These are phyloP conservation scores for Kalanchoe fedtschenkoi DNA, from an alignment of 164 flowering plant species.

Conservation along the genomic window DNA sequence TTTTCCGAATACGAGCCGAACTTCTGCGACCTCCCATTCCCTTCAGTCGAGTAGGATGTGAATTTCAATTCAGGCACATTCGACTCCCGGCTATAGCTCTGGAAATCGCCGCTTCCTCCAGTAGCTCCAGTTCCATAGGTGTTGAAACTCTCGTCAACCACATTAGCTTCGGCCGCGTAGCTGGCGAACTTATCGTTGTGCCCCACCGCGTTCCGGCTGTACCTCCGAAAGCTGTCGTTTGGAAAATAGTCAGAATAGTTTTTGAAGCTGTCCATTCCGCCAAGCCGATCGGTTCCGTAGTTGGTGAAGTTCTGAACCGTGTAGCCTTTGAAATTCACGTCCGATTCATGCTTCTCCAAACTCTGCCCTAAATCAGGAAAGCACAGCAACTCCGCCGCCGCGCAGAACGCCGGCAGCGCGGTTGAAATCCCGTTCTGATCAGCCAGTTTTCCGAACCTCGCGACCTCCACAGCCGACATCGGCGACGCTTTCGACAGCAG, in stretches of 20 bases:
- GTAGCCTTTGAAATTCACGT: constrained; percentile 37
- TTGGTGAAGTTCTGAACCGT: constrained; percentile 55
- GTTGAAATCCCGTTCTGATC: constrained; percentile 3
- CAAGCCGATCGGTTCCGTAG: constrained; percentile 28
- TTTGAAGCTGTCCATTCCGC: constrained; percentile 23
- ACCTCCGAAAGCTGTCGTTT: constrained; percentile 29
- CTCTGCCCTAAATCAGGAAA: constrained; percentile 46
- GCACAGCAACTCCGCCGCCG: constrained; percentile 65
- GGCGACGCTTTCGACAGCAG: constrained; percentile 6
- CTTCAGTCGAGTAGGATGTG: constrained; percentile 24
- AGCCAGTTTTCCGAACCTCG: background rate
- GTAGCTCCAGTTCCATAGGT: constrained; percentile 26
- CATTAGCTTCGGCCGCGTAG: constrained; percentile 24
- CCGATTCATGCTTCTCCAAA: constrained; percentile 32
- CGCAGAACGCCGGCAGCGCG: constrained; percentile 47
- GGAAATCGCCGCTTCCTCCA: constrained; percentile 42
- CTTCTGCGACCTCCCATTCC: constrained; percentile 12
- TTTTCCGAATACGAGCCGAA: constrained; percentile 18
- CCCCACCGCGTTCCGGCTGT: constrained; percentile 26
- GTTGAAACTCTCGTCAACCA: constrained; percentile 31
- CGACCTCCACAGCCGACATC: background rate
- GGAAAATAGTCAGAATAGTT: constrained; percentile 28
- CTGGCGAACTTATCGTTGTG: constrained; percentile 19
- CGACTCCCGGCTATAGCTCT: constrained; percentile 20
- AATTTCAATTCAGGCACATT: constrained; percentile 36